A percentile compares a stretch with the other conserved stretches of the same genome.
These are phyloP conservation scores for Tricholoma bakamatsutake DNA, from an alignment of 768 basidiomycete genomes.

Conservation along the genomic window DNA sequence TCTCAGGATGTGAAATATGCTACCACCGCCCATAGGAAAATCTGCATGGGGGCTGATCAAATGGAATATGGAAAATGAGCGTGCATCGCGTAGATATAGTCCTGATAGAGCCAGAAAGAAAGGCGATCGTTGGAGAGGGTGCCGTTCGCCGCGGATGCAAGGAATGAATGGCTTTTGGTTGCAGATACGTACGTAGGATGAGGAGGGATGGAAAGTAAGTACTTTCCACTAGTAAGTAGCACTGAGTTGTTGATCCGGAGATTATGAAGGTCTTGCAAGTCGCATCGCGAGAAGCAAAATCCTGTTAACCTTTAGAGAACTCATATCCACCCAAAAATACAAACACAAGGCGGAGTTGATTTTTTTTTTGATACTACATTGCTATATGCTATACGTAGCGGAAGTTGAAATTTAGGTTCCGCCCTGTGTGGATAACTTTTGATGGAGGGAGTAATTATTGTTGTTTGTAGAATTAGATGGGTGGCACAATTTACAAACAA, in stretches of 20 bases:
- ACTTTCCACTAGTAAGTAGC: no score
- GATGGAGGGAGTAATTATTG: no score
- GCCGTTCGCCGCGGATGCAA: conserved; percentile 49
- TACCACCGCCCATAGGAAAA: conserved; percentile 72
- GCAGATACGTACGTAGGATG: conserved; percentile 39
- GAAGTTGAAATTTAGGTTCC: no score
- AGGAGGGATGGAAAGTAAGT: conserved; percentile 32
- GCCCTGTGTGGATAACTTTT: no score
- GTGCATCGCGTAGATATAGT: conserved; percentile 67
- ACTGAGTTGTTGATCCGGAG: conserved; percentile 1
- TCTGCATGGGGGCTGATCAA: conserved; percentile 30
- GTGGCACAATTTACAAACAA: no score
- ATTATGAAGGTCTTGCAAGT: background rate
- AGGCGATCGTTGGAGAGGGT: conserved; percentile 43
- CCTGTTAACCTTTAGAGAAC: no score
- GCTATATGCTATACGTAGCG: no score
- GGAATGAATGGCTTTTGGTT: conserved; percentile 47
- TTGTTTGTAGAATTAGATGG: no score
- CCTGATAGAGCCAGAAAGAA: conserved; percentile 63
- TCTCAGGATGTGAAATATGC: background rate
- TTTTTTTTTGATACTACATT: no score
- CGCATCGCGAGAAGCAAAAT: no score
- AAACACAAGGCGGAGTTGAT: no score
- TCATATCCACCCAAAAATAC: no score
- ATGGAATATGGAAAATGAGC: conserved; percentile 63